Percentiles rank a stretch among this genome's conserved stretches.
These are phyloP conservation scores for Salix koriyanagi DNA, from an alignment of 345 rosid species.

Conservation along the genomic window DNA sequence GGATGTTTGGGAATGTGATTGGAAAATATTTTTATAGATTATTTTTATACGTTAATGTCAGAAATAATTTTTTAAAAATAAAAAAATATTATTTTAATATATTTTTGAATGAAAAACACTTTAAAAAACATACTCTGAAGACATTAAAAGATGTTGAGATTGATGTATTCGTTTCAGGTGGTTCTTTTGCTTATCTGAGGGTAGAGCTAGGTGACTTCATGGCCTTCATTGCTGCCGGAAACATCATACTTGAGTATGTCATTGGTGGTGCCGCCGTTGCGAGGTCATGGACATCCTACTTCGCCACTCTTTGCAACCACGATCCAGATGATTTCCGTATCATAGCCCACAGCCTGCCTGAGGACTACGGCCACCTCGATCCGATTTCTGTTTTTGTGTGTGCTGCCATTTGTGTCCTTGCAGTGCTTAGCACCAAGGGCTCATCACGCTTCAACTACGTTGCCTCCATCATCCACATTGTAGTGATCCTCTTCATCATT, in stretches of 20 bases:
- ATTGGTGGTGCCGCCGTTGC: slow-evolving; percentile 2
- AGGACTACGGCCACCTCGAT: slow-evolving; percentile 2
- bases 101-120: too few relatives aligned
- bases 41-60: too few relatives aligned
- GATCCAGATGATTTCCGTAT: neutral
- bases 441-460: slow-evolving; percentile 2
- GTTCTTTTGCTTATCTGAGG: slow-evolving; percentile 3
- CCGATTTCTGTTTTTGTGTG: neutral
- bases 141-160: neutral
- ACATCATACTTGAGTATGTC: slow-evolving; percentile 2
- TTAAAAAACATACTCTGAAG: too few relatives aligned
- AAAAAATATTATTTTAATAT: neutral
- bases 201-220: slow-evolving; percentile 1
- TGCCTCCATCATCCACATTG: neutral
- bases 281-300: slow-evolving; percentile 1
- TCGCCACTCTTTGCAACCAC: slow-evolving; percentile 2
- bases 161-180: neutral
- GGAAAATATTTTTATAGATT: too few relatives aligned
- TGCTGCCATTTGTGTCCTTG: neutral
- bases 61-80: too few relatives aligned
- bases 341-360: neutral
- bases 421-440: neutral
- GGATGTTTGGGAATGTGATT: too few relatives aligned
- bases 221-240: slow-evolving; percentile 5
- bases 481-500: neutral